Conservation (phyloP, 1,284 basidiomycete genomes). For the Puccinia coronata region DNA sequence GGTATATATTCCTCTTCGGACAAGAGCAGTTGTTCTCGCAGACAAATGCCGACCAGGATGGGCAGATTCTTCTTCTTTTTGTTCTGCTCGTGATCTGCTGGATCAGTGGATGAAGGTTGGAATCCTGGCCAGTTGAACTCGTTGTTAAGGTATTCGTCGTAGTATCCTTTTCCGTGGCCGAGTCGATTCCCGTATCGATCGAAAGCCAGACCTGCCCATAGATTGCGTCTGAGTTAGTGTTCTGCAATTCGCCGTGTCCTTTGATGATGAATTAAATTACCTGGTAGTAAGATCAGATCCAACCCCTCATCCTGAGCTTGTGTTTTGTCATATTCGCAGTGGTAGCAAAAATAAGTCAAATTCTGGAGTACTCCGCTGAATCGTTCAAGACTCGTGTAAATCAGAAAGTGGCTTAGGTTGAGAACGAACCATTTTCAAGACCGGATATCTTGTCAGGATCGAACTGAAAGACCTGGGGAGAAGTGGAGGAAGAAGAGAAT, state of each 20-base stretch:
- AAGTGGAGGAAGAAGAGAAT: not conserved
- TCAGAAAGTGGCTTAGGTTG: not conserved
- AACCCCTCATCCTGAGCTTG: slow-evolving; percentile 14
- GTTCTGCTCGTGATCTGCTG: not conserved
- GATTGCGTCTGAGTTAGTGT: not conserved
- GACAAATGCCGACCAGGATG: slow-evolving; percentile 23
- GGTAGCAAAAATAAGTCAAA: too few relatives aligned
- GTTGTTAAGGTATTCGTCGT: slow-evolving; percentile 36
- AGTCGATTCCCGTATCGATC: slow-evolving; percentile 36
- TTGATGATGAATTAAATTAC: slow-evolving; percentile 3
- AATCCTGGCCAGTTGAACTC: not conserved
- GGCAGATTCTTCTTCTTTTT: not conserved
- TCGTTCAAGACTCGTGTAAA: too few relatives aligned
- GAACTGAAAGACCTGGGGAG: slow-evolving; percentile 11
- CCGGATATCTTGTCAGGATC: not conserved
- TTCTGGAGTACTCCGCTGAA: too few relatives aligned
- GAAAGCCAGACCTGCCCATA: slow-evolving; percentile 25
- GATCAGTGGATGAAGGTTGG: not conserved
- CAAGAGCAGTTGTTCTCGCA: slow-evolving; percentile 33
- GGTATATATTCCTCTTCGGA: not conserved
- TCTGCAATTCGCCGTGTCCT: not conserved
- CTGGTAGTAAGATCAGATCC: slow-evolving; percentile 42
- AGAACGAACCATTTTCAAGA: slow-evolving; percentile 23
- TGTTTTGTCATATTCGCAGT: too few relatives aligned
- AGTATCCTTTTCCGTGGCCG: slow-evolving; percentile 44